phyloP scores from a whole-genome alignment of 169 alveolate species.

The Eimeria mitis region DNA sequence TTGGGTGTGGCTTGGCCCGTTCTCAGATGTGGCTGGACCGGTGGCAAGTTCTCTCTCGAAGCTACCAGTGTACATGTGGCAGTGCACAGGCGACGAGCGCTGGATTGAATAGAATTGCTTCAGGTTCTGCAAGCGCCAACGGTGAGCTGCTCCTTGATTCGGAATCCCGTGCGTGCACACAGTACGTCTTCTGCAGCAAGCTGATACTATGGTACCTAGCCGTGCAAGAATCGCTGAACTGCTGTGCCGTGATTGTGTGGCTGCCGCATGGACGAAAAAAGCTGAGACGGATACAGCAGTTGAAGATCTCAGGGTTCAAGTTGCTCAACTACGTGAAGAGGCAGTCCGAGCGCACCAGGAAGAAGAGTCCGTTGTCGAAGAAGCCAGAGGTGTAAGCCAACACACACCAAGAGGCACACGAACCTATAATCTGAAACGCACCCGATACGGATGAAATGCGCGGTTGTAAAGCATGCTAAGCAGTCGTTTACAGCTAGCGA shows the following conservation, averaged over 20 bases:
- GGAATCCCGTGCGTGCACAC: neutral
- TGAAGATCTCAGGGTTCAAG: constrained; percentile 20
- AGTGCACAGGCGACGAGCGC: constrained; percentile 59
- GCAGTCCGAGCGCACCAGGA: constrained; percentile 24
- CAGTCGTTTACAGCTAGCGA: neutral
- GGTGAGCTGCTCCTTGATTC: constrained; percentile 8
- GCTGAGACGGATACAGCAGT: constrained; percentile 30
- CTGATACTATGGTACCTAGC: neutral
- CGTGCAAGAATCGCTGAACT: neutral
- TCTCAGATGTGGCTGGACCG: constrained; percentile 72
- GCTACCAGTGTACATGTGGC: constrained; percentile 69
- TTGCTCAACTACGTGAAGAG: constrained; percentile 26
- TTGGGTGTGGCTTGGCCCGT: neutral
- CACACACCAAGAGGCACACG: neutral
- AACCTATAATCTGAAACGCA: neutral
- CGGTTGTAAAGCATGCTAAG: neutral
- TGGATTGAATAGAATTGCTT: constrained; percentile 10
- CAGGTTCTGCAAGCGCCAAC: neutral
- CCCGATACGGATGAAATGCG: neutral
- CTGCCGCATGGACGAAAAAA: constrained; percentile 3
- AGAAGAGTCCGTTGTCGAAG: constrained; percentile 37
- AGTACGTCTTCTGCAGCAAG: neutral
- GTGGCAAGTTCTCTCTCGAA: constrained; percentile 55
- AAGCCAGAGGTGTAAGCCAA: constrained; percentile 18
- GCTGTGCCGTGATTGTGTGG: constrained; percentile 1